A percentile compares a stretch with the other conserved stretches of the same genome.
These are phyloP conservation scores for Phytophthora tentaculata DNA, from an alignment of 352 stramenopile genomes.

Conservation along the genomic window DNA sequence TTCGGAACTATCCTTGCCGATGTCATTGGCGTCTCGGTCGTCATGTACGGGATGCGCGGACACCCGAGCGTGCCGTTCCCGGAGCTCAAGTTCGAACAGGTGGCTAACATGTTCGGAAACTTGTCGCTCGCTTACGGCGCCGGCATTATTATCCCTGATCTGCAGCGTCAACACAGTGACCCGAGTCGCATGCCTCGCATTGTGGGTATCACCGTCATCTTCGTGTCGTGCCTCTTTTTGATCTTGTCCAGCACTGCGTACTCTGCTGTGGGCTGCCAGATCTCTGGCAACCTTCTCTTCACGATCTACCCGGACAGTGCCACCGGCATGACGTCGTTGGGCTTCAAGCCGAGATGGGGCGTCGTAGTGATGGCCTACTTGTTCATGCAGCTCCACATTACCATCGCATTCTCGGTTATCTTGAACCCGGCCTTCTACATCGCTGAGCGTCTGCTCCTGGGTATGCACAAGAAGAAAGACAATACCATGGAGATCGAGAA, in stretches of 20 bases:
- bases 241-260: constrained; percentile 52
- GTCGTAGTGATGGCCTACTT: constrained; percentile 49
- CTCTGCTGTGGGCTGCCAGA: constrained; percentile 66
- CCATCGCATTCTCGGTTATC: constrained; percentile 53
- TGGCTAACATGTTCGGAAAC: constrained; percentile 66
- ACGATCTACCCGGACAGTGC: constrained; percentile 51
- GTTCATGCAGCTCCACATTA: constrained; percentile 63
- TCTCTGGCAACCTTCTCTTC: constrained; percentile 71
- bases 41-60: constrained; percentile 59
- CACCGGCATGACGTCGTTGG: constrained; percentile 39
- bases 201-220: constrained; percentile 53
- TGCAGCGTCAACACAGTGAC: constrained; percentile 65
- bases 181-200: constrained; percentile 65
- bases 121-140: constrained; percentile 69
- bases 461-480: constrained; percentile 49
- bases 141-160: constrained; percentile 61
- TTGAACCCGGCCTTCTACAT: constrained; percentile 55
- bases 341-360: constrained; percentile 46
- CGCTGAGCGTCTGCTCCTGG: constrained; percentile 42
- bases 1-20: constrained; percentile 65
- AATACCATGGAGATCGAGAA: constrained; percentile 31
- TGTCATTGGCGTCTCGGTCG: constrained; percentile 50
- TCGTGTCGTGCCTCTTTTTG: constrained; percentile 63
- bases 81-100: constrained; percentile 58
- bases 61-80: constrained; percentile 52